Percentiles rank a stretch among this genome's conserved stretches.
These are phyloP conservation scores for Corymbia maculata DNA, from an alignment of 345 rosid species.

Conservation along the genomic window DNA sequence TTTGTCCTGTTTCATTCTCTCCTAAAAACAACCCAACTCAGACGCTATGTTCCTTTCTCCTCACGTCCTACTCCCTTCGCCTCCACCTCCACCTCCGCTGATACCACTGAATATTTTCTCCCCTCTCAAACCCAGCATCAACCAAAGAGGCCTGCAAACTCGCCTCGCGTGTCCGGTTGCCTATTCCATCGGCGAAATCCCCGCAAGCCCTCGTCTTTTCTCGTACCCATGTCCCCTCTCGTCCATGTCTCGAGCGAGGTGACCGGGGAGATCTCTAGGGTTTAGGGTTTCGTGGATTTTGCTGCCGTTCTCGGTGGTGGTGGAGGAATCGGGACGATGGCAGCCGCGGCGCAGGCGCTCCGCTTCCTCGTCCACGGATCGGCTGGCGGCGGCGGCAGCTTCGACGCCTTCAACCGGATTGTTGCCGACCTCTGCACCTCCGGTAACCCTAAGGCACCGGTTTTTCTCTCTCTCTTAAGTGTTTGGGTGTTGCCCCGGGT, in stretches of 20 bases:
- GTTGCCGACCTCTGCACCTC: slow-evolving; percentile 75
- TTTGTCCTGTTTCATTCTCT: too few relatives aligned
- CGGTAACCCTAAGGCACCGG: slow-evolving; percentile 59
- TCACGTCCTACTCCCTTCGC: too few relatives aligned
- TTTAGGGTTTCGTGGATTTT: slow-evolving; percentile 16
- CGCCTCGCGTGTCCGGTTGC: neutral
- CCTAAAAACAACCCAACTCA: too few relatives aligned
- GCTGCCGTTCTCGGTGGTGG: too few relatives aligned
- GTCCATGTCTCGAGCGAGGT: neutral
- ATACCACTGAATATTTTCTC: too few relatives aligned
- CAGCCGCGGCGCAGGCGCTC: slow-evolving; percentile 50
- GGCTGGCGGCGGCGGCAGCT: slow-evolving; percentile 46
- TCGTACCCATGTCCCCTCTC: neutral
- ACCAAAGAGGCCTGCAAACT: neutral
- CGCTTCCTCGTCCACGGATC: slow-evolving; percentile 41
- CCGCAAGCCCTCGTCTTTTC: neutral
- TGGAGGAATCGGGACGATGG: too few relatives aligned
- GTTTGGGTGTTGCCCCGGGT: too few relatives aligned
- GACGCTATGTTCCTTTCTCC: too few relatives aligned
- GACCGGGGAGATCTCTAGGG: slow-evolving; percentile 7
- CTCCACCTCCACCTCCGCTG: too few relatives aligned
- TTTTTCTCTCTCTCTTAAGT: neutral
- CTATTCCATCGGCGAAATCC: neutral
- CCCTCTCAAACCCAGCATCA: neutral
- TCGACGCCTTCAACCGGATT: slow-evolving; percentile 71